A percentile compares a stretch with the other conserved stretches of the same genome.
phyloP scores from a whole-genome alignment of 2,329 filamentous ascomycete species.

The Sporothrix humicola region DNA sequence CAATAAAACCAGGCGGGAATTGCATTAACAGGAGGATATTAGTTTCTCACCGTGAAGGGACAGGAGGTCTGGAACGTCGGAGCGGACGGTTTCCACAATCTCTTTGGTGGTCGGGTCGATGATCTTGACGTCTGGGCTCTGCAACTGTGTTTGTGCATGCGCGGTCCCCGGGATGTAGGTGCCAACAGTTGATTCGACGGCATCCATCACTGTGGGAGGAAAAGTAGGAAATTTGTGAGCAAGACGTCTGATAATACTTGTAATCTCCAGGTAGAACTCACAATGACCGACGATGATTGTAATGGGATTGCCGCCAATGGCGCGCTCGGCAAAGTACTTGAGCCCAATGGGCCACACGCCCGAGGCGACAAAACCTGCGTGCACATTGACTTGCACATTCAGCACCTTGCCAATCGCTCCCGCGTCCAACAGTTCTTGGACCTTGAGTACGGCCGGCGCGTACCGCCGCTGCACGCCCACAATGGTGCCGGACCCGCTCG shows the following conservation, averaged over 20 bases:
- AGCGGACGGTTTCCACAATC: constrained; percentile 9
- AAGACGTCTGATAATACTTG: background rate
- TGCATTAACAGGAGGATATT: background rate
- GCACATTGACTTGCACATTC: background rate
- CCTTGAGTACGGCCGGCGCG: constrained; percentile 3
- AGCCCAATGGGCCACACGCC: constrained; percentile 46
- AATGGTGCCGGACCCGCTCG: background rate
- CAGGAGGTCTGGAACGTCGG: constrained; percentile 13
- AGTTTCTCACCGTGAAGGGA: background rate
- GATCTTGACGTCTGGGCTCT: background rate
- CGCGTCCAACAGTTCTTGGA: background rate
- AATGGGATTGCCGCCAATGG: constrained; percentile 53
- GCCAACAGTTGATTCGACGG: background rate
- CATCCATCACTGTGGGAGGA: background rate
- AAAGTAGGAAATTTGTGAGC: background rate
- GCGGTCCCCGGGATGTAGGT: background rate
- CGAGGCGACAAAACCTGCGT: constrained; percentile 38
- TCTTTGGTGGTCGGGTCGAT: constrained; percentile 6
- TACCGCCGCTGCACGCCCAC: constrained; percentile 5
- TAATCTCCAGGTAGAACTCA: constrained; percentile 35
- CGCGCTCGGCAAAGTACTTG: constrained; percentile 56
- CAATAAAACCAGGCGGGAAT: background rate
- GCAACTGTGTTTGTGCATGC: constrained; percentile 6
- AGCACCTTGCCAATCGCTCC: constrained; percentile 5
- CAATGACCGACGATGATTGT: constrained; percentile 52